Base-by-base conservation (phyloP, 2,329 filamentous ascomycete species). In the Fusarium caatingaense region DNA sequence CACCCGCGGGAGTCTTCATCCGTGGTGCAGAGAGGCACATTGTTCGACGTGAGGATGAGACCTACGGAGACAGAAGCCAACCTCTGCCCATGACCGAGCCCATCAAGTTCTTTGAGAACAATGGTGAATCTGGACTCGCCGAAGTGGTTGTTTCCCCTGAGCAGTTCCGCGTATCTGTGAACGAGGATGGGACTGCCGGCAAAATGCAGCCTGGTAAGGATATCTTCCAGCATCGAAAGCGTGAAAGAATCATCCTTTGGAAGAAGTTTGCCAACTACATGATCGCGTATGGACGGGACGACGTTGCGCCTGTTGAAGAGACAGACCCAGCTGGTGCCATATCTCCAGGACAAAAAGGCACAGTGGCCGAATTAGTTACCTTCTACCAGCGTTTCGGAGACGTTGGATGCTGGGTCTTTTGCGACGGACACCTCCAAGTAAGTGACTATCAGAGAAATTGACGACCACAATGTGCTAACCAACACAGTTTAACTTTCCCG, bases 341-440 rank as follows among this genome's bases (percentile, higher is more conserved):
- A 72, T 70, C 78, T 10, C 79, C 79, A n/a, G 79, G 79, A 10
- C 72, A 76, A 49, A 80, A 78, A 64, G 79, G 77, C 40, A 79
- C 77, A 4, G 67, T 82, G 40, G 81, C 83, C 40, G 88, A 90
- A 69, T 82, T 94, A 53, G 91, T 94, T 46, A 92, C 90, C 2
- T 94, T 94, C 72, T 95, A 94, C 77, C 92, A 95, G 80, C 86
- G 92, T 49, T 91, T 93, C 64, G 92, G 92, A 45, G 92, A 92
- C 74, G 92, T 94, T 30, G 92, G 92, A 18, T 91, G 92, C 79
- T 94, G 92, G 92, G 89, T 90, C 51, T 95, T 95, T 74, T 88
- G 87, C 59, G 92, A 95, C 76, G 93, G 93, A 4, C 92, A 93
- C 74, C 85, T 94, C 71, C 92, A 92, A 84, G 89, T 91, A 82